These are phyloP conservation scores for Lepiota brunneoincarnata DNA, from an alignment of 768 basidiomycete genomes.

Conservation along the genomic window DNA sequence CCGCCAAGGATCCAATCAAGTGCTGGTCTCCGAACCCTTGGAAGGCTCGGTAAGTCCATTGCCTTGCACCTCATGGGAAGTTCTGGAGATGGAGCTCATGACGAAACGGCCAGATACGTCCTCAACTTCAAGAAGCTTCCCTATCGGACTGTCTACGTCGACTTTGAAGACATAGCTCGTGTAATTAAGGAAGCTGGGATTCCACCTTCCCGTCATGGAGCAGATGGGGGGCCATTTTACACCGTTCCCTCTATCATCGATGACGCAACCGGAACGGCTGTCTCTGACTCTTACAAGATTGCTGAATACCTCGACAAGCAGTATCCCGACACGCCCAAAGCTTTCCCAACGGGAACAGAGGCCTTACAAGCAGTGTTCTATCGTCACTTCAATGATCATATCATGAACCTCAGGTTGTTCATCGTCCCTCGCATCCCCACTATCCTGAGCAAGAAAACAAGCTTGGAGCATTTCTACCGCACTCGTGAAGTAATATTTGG, in stretches of 20 bases:
- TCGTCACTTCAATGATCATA: constrained; percentile 11
- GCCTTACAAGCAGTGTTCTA: constrained; percentile 39
- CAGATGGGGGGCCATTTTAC: constrained; percentile 33
- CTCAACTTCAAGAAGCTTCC: constrained; percentile 36
- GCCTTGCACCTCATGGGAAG: background rate
- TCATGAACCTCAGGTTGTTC: background rate
- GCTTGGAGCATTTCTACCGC: constrained; percentile 30
- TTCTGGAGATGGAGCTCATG: background rate
- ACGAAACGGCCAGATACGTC: constrained; percentile 20
- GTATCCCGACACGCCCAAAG: constrained; percentile 36
- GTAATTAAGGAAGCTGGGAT: constrained; percentile 34
- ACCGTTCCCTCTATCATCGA: constrained; percentile 53
- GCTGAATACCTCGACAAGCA: constrained; percentile 48
- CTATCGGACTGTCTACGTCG: constrained; percentile 49
- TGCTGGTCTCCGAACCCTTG: constrained; percentile 32
- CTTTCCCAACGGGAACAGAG: constrained; percentile 30
- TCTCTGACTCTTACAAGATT: constrained; percentile 45
- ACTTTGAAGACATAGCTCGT: constrained; percentile 45
- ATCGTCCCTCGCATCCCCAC: constrained; percentile 17
- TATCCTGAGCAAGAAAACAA: constrained; percentile 19
- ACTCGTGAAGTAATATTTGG: constrained; percentile 34
- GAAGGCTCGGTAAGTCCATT: constrained; percentile 24
- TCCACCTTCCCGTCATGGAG: constrained; percentile 26
- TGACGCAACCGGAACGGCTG: constrained; percentile 30
- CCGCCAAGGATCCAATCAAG: constrained; percentile 18